Evolutionary conservation across 1,284 basidiomycete species (phyloP), one percentile per base, ranked within the genome.

Genomic region (Puccinia coronata): DNA sequence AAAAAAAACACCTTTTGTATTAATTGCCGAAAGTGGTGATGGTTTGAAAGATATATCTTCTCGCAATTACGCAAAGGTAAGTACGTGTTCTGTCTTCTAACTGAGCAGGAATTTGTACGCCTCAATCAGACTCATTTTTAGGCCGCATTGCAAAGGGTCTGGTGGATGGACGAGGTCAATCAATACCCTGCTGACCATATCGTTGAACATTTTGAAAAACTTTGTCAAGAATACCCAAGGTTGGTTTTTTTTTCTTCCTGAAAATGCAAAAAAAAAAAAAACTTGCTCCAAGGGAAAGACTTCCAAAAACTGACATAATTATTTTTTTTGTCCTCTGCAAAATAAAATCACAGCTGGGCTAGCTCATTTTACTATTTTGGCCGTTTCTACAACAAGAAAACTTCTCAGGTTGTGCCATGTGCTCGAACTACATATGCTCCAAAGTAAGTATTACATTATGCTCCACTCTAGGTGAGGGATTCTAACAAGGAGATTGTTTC

Each of bases 161-260:
- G 94, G 14, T 98, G 96, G 93, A 93, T 95, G 89, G 90, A 92
- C 76, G 95, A 97, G 82, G 92, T 94, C 0, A 94, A 93, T 82
- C 90, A 96, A 2, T 89, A 91, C 84, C 92, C 93, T n/a, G 86
- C 88, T 23, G 90, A 90, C 57, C 87, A 90, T 11, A 90, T 96
- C 18, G 88, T 91, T 78, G 88, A 88, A 59, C 87, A 89, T 34
- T 92, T 92, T 86, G 86, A 88, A 31, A 87, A 89, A 39, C 91
- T 91, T 0, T 71, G 88, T 89, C 5, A 87, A 88, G 55, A 85
- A 91, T 34, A 89, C 89, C 80, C 87, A 88, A 18, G 88, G 89
- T 92, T 93, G 83, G 81, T 88, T 86, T 47, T 2, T 5, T 25
- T 74, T 4, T 14, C n/a, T 6, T 20, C 3, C 0, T 59, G n/a